A percentile compares a stretch with the other conserved stretches of the same genome.
These are phyloP conservation scores for Fusarium chaquense DNA, from an alignment of 2,329 filamentous ascomycete genomes.

Conservation along the genomic window DNA sequence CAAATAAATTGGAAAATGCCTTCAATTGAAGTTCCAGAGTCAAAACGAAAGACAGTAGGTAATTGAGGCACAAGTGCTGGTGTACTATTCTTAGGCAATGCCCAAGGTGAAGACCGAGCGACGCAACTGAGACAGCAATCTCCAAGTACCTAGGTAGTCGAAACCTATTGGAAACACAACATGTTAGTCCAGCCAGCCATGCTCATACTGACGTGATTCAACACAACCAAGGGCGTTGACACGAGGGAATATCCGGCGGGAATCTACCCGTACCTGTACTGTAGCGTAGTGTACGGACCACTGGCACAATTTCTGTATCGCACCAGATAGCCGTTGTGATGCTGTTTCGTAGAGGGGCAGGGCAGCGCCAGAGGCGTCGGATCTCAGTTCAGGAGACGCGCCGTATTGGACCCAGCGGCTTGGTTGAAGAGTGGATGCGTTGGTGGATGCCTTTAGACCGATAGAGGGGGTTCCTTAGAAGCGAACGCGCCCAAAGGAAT, in stretches of 20 bases:
- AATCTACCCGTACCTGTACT: slow-evolving; percentile 19
- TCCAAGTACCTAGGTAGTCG: slow-evolving; percentile 12
- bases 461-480: background rate
- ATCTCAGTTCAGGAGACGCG: slow-evolving; percentile 30
- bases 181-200: slow-evolving; percentile 25
- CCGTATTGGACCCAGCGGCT: slow-evolving; percentile 20
- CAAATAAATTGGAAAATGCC: slow-evolving; percentile 12
- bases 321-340: slow-evolving; percentile 17
- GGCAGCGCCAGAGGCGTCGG: slow-evolving; percentile 16
- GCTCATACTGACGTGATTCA: slow-evolving; percentile 9
- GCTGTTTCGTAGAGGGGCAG: slow-evolving; percentile 27
- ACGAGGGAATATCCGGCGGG: slow-evolving; percentile 13
- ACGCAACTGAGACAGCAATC: slow-evolving; percentile 22
- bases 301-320: slow-evolving; percentile 2
- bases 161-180: slow-evolving; percentile 35
- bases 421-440: slow-evolving; percentile 28
- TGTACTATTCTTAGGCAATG: slow-evolving; percentile 20
- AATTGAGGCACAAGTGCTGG: background rate
- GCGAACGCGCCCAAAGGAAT: slow-evolving; percentile 25
- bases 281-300: background rate
- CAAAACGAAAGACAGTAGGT: background rate
- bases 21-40: slow-evolving; percentile 9
- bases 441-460: slow-evolving; percentile 1
- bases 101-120: background rate
- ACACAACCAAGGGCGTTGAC: slow-evolving; percentile 19